Conservation (phyloP, 192 early-diverging fungal genomes). For the Piromyces finnis region DNA sequence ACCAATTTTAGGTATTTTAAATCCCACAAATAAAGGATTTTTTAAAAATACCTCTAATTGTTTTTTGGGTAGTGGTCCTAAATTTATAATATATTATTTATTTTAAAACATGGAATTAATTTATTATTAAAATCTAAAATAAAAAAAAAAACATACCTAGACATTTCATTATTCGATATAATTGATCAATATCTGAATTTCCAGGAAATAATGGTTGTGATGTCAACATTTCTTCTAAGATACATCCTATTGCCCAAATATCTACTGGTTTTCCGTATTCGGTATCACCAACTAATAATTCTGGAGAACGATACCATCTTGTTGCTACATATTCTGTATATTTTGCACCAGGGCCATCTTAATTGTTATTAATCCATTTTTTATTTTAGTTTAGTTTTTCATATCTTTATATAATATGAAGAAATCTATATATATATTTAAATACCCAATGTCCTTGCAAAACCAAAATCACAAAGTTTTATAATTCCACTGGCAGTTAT, state of each 20-base stretch:
- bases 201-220: conserved; percentile 45
- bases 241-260: conserved; percentile 48
- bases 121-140: too few relatives aligned
- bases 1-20: conserved; percentile 31
- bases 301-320: conserved; percentile 97
- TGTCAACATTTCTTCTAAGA: conserved; percentile 43
- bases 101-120: too few relatives aligned
- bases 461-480: conserved; percentile 47
- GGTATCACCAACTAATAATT: conserved; percentile 68
- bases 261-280: conserved; percentile 48
- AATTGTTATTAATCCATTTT: not conserved
- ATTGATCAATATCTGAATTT: conserved; percentile 43
- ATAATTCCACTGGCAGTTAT: conserved; percentile 34
- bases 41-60: conserved; percentile 40
- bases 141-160: conserved; percentile 24
- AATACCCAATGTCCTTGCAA: conserved; percentile 34
- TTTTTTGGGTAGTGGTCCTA: conserved; percentile 30
- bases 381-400: too few relatives aligned
- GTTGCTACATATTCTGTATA: conserved; percentile 98
- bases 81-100: too few relatives aligned
- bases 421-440: too few relatives aligned
- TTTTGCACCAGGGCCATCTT: conserved; percentile 43
- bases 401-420: too few relatives aligned
- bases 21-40: conserved; percentile 41
- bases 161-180: conserved; percentile 44